Conservation (phyloP, 2,329 filamentous ascomycete genomes). For the Beauveria caledonica region DNA sequence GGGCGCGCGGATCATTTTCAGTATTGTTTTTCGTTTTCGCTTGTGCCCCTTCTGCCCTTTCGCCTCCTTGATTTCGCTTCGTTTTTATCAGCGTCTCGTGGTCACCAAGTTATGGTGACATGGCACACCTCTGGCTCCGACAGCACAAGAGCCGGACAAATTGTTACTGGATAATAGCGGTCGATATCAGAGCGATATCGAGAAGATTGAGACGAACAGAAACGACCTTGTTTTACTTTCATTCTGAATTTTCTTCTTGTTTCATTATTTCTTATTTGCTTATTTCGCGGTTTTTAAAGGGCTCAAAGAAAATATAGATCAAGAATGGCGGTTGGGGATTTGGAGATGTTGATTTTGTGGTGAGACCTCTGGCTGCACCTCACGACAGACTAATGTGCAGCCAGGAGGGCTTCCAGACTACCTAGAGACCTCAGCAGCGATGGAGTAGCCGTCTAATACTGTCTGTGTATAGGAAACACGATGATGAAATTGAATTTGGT, state of each 20-base stretch:
- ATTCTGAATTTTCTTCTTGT: slow-evolving; percentile 1
- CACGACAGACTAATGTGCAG: slow-evolving; percentile 2
- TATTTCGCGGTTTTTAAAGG: background rate
- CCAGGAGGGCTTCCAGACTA: background rate
- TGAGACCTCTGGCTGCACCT: background rate
- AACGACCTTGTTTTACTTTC: background rate
- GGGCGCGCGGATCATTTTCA: slow-evolving; percentile 5
- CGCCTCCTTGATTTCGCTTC: slow-evolving; percentile 1
- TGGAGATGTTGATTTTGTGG: background rate
- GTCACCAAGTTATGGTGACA: background rate
- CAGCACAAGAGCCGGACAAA: slow-evolving; percentile 4
- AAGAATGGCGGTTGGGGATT: background rate
- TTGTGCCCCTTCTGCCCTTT: slow-evolving; percentile 2
- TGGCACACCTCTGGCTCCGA: slow-evolving; percentile 2
- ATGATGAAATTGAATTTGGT: background rate
- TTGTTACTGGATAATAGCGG: slow-evolving; percentile 8
- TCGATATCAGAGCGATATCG: background rate
- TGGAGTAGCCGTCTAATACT: background rate
- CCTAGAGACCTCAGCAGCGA: background rate
- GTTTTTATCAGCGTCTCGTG: slow-evolving; percentile 1
- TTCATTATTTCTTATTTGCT: slow-evolving; percentile 3
- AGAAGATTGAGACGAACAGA: slow-evolving; percentile 8
- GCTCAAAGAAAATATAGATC: slow-evolving; percentile 6
- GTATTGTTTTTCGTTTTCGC: slow-evolving; percentile 15
- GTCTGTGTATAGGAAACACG: slow-evolving; percentile 1